A percentile compares a stretch with the other conserved stretches of the same genome.
Conservation (phyloP, 306 rosid genomes). For the Fragaria iinumae region DNA sequence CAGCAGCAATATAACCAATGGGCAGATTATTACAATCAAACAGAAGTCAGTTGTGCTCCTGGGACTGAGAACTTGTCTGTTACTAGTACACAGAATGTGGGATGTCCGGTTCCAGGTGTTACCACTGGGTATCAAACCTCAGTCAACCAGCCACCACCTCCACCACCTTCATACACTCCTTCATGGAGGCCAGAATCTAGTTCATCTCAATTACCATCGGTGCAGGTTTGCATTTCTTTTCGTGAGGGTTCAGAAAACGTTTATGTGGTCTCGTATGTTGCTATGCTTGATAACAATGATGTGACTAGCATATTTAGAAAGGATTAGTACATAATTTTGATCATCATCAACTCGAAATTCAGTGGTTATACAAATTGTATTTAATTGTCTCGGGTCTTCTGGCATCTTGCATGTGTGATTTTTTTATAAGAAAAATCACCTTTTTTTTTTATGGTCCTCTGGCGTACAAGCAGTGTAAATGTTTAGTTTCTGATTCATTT, state of each 20-base stretch:
- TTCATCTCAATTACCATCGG: slow-evolving; percentile 59
- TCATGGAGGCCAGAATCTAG: slow-evolving; percentile 81
- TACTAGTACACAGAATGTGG: slow-evolving; percentile 52
- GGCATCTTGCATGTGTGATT: neutral
- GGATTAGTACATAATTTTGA: neutral
- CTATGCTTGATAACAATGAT: neutral
- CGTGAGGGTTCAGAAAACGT: slow-evolving; percentile 17
- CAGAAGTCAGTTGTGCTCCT: slow-evolving; percentile 99
- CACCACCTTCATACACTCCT: slow-evolving; percentile 48
- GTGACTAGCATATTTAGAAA: neutral
- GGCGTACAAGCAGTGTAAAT: neutral
- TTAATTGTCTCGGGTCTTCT: neutral
- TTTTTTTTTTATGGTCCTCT: no score
- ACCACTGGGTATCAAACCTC: slow-evolving; percentile 55
- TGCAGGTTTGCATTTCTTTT: slow-evolving; percentile 77
- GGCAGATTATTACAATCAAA: slow-evolving; percentile 88
- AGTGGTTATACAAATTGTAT: neutral
- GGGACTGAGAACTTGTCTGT: slow-evolving; percentile 89
- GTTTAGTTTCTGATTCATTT: neutral
- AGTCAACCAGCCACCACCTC: slow-evolving; percentile 44
- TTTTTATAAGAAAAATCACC: neutral
- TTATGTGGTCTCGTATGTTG: neutral
- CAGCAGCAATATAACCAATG: slow-evolving; percentile 86
- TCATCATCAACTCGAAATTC: neutral
- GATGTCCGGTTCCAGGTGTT: slow-evolving; percentile 55